These are phyloP conservation scores for carrot (Daucus carota) DNA, from an alignment of 129 eudicot genomes.

Conservation along the genomic window DH1_v3.0 NC_030384.2:36560501-36561000, in stretches of 20 bases:
- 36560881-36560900: background rate
- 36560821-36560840: background rate
- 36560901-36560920: background rate
- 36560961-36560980: constrained; percentile 10
- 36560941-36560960: constrained; percentile 15
- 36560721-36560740: background rate
- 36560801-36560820: background rate
- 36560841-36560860: background rate
- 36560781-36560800: background rate
- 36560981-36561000: constrained; percentile 15
- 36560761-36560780: background rate
- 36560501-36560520: background rate
- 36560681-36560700: background rate
- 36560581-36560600: background rate
- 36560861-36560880: background rate
- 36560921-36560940: constrained; percentile 13
- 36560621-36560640: background rate
- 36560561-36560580: background rate
- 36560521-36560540: background rate
- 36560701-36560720: background rate
- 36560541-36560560: background rate
- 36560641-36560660: background rate
- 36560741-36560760: background rate
- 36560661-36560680: background rate
- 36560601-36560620: background rate